These are phyloP conservation scores for Globisporangium cederbergense DNA, from an alignment of 352 stramenopile genomes.

Conservation along the genomic window DNA sequence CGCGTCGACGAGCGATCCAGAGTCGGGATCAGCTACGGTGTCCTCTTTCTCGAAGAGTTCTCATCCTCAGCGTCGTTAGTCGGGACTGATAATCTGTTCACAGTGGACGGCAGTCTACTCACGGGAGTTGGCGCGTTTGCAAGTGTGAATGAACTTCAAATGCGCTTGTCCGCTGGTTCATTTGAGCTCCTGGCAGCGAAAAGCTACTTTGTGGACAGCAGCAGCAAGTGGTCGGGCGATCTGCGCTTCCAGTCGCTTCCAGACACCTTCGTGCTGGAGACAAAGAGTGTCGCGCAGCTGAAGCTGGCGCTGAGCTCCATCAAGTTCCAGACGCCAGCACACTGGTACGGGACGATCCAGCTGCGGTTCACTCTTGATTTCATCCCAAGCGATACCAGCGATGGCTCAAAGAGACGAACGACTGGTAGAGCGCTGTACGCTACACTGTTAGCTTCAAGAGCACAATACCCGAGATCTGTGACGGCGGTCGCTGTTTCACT, in stretches of 20 bases:
- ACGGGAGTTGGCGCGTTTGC: constrained; percentile 18
- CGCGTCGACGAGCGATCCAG: constrained; percentile 5
- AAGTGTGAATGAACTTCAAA: constrained; percentile 6
- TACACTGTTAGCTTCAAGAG: background rate
- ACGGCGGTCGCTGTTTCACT: background rate
- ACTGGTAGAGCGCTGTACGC: background rate
- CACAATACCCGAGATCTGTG: background rate
- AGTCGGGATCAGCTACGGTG: constrained; percentile 12
- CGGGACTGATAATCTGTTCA: background rate
- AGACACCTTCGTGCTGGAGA: constrained; percentile 10
- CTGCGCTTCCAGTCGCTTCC: background rate
- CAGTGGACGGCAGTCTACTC: constrained; percentile 9
- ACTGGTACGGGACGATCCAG: constrained; percentile 9
- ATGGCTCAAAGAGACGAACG: background rate
- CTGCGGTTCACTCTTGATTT: constrained; percentile 12
- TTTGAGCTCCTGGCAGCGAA: constrained; percentile 14
- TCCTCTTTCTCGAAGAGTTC: constrained; percentile 17
- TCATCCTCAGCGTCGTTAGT: background rate
- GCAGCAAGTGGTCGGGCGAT: constrained; percentile 7
- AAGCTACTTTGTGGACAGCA: background rate
- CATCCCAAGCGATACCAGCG: background rate
- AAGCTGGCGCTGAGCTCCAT: background rate
- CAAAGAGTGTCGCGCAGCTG: background rate
- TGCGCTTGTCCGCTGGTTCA: background rate
- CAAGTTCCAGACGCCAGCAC: background rate